Evolutionary conservation across 352 stramenopile genomes (phyloP), one percentile per base, ranked within the genome.

Genomic region (Sclerospora graminicola): DNA sequence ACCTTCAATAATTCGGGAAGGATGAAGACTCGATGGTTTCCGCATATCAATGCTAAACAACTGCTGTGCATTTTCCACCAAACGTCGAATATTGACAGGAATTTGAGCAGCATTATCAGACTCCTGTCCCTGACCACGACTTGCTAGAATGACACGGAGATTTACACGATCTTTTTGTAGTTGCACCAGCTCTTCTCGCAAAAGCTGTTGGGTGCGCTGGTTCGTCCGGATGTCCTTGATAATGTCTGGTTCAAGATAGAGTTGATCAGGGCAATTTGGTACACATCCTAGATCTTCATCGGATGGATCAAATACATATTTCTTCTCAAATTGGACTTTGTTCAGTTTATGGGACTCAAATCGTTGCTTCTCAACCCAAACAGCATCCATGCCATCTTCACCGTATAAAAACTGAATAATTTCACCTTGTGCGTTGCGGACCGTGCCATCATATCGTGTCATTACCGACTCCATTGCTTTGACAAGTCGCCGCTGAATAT

Each of bases 381-480:
- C 91, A 4, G 91, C 95, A 76, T 99, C 96, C 95, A 99, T 99
- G 41, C 96, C 96, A 63, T 99, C 97, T 69, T 99, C 97, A 50
- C 96, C 96, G 33, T 90, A 90, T 45, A 89, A 41, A 41, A 92
- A 92, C 51, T 92, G 80, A 36, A 92, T 83, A 57, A 92, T 92
- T 41, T 89, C 76, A 8, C 78, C 77, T 38, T 89, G 77, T 8
- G 75, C 75, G 41, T 97, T 99, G 57, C 97, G 84, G n/a, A 99
- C 82, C 8, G 96, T 99, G 54, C 95, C 95, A 77, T 99, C 97
- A 64, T 99, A 99, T 41, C 94, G 72, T 15, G 94, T 93, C 88
- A 98, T 99, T 11, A 99, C 88, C 26, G 95, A 98, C 66, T 99
- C 97, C 88, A 99, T 98, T 16, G 95, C 95, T 71, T 99, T 99